Evolutionary conservation across 768 basidiomycete species (phyloP).

Genomic region (Tylopilus rubrobrunneus): DNA sequence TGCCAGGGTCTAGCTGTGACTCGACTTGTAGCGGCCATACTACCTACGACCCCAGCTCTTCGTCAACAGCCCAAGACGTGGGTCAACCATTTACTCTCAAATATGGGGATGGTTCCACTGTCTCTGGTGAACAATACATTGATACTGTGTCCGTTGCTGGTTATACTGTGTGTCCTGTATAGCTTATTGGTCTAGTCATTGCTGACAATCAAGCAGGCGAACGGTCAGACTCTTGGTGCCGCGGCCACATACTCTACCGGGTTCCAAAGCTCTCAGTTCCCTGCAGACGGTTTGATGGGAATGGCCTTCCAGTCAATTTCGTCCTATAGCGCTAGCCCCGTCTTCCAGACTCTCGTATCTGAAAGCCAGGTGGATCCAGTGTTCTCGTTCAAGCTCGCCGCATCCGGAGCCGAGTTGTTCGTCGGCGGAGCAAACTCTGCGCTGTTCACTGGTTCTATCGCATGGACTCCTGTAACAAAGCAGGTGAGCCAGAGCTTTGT

Average conservation of each 20-base stretch:
- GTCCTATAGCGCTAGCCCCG: conserved; percentile 16
- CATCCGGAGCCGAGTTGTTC: conserved; percentile 31
- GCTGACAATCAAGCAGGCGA: conserved; percentile 7
- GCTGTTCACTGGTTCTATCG: conserved; percentile 36
- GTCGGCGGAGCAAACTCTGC: conserved; percentile 38
- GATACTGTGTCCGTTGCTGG: conserved; percentile 25
- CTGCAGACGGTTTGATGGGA: conserved; percentile 22
- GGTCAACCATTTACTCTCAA: conserved; percentile 22
- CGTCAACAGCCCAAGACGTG: conserved; percentile 24
- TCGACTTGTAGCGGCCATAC: conserved; percentile 25
- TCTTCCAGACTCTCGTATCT: conserved; percentile 28
- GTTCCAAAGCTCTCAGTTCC: neutral
- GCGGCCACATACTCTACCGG: conserved; percentile 1
- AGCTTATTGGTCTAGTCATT: neutral
- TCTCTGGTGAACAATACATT: conserved; percentile 35
- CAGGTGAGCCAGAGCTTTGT: conserved; percentile 8
- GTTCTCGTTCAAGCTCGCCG: conserved; percentile 22
- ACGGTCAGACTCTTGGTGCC: conserved; percentile 5
- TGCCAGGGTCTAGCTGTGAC: conserved; percentile 1
- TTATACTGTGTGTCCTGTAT: neutral
- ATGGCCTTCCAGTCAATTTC: conserved; percentile 30
- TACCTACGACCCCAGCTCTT: conserved; percentile 18
- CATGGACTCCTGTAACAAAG: conserved; percentile 26
- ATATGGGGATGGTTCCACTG: conserved; percentile 35
- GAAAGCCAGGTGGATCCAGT: conserved; percentile 12